Conservation (phyloP, 179 eudicot genomes). For the Silene noctiflora region DNA sequence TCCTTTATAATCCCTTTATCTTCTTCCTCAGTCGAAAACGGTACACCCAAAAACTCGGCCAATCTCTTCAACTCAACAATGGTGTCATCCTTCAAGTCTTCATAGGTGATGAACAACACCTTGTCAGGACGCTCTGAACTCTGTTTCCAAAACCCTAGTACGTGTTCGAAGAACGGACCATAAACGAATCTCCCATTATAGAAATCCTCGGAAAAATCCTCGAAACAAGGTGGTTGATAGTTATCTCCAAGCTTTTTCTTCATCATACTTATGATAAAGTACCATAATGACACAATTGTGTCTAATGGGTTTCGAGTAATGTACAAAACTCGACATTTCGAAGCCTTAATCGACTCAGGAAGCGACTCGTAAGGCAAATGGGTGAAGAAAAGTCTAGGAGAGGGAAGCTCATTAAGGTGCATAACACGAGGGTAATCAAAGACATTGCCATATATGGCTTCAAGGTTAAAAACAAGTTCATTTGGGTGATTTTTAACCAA, state of each 20-base stretch:
- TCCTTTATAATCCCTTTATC: not conserved
- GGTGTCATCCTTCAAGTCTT: conserved; percentile 3
- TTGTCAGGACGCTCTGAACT: not conserved
- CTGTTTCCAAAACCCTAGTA: conserved; percentile 10
- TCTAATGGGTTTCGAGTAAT: conserved; percentile 17
- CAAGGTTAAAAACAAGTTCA: not conserved
- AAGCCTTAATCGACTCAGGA: conserved; percentile 8
- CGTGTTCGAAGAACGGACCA: conserved; percentile 15
- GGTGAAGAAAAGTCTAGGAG: conserved; percentile 13
- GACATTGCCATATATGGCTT: not conserved
- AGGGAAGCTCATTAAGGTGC: not conserved
- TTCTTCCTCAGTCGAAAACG: conserved; percentile 1
- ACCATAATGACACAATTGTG: conserved; percentile 8
- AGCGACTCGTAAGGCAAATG: conserved; percentile 12
- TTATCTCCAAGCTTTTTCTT: not conserved
- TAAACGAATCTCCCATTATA: not conserved
- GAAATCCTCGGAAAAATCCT: conserved; percentile 12
- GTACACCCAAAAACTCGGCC: conserved; percentile 5
- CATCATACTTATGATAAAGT: not conserved
- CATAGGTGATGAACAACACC: conserved; percentile 11
- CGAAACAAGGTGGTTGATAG: not conserved
- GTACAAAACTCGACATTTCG: conserved; percentile 2
- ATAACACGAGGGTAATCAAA: not conserved
- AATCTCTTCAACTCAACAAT: not conserved
- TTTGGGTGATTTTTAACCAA: not conserved